Evolutionary conservation across 306 rosid species (phyloP).

Genomic region (Begonia masoniana): DNA sequence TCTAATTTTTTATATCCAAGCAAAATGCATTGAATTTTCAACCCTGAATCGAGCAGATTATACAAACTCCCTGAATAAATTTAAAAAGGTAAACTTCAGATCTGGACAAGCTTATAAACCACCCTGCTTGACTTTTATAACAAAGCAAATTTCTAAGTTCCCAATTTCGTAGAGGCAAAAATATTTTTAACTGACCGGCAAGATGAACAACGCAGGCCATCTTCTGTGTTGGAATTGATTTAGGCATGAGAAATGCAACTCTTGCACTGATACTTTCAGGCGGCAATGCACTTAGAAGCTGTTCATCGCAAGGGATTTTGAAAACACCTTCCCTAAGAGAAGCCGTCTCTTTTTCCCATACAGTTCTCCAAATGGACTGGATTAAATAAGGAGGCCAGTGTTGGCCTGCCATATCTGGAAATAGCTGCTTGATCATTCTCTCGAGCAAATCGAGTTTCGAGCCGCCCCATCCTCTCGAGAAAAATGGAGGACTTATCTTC

Average conservation of each 20-base stretch:
- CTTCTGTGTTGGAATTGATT: conserved; percentile 41
- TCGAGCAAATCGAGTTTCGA: conserved; percentile 68
- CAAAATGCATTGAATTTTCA: no score
- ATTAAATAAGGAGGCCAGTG: conserved; percentile 62
- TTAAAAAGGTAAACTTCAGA: no score
- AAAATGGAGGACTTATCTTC: conserved; percentile 66
- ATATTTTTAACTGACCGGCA: conserved; percentile 45
- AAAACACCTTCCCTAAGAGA: conserved; percentile 75
- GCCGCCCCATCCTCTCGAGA: conserved; percentile 96
- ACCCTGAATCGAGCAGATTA: no score
- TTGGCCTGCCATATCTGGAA: conserved; percentile 51
- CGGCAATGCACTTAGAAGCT: conserved; percentile 69
- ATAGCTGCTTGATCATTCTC: conserved; percentile 61
- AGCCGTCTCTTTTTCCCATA: conserved; percentile 72
- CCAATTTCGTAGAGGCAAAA: neutral
- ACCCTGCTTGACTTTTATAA: no score
- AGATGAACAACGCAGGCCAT: conserved; percentile 94
- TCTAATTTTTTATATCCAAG: no score
- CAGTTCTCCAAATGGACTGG: conserved; percentile 62
- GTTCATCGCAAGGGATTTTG: conserved; percentile 78
- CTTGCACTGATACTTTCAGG: conserved; percentile 83
- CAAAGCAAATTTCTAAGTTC: no score
- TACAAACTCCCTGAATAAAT: no score
- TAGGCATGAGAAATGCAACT: conserved; percentile 81
- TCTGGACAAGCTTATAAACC: no score